A percentile compares a stretch with the other conserved stretches of the same genome.
These are phyloP conservation scores for Leccinum uliginosum DNA, from an alignment of 768 basidiomycete species.

Conservation along the genomic window DNA sequence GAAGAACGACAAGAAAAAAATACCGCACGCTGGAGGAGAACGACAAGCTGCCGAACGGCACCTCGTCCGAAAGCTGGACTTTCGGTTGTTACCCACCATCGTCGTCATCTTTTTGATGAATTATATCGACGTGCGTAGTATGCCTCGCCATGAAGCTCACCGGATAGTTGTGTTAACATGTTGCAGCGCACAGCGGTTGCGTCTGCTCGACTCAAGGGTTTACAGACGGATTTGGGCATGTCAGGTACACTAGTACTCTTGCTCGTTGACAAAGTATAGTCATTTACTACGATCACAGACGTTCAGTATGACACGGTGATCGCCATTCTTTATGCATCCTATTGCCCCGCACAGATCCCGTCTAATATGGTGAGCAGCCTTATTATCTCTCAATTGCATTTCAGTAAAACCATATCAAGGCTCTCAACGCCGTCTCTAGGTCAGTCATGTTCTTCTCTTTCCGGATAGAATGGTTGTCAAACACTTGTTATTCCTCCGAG, in stretches of 20 bases:
- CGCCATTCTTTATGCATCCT: conserved; percentile 54
- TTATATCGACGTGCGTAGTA: conserved; percentile 53
- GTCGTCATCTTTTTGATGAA: conserved; percentile 65
- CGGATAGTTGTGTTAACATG: background rate
- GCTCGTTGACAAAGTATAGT: background rate
- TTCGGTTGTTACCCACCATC: conserved; percentile 52
- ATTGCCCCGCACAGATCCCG: conserved; percentile 53
- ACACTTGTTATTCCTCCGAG: conserved; percentile 27
- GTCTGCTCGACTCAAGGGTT: conserved; percentile 45
- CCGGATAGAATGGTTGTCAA: background rate
- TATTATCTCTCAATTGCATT: background rate
- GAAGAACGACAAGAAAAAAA: background rate
- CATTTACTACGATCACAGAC: conserved; percentile 31
- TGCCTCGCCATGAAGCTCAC: background rate
- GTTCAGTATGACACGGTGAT: conserved; percentile 52
- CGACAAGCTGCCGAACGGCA: conserved; percentile 14
- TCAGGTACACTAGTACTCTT: conserved; percentile 36
- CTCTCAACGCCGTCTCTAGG: conserved; percentile 53
- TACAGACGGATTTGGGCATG: conserved; percentile 45
- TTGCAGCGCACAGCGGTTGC: conserved; percentile 45
- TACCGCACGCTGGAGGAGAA: conserved; percentile 5
- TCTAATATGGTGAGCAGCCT: conserved; percentile 8
- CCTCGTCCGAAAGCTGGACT: conserved; percentile 55
- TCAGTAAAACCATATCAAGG: conserved; percentile 28
- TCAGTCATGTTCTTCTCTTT: conserved; percentile 14